Base-by-base conservation (phyloP, 1,139 yeast genomes). In the Yamadazyma sp. region DNA sequence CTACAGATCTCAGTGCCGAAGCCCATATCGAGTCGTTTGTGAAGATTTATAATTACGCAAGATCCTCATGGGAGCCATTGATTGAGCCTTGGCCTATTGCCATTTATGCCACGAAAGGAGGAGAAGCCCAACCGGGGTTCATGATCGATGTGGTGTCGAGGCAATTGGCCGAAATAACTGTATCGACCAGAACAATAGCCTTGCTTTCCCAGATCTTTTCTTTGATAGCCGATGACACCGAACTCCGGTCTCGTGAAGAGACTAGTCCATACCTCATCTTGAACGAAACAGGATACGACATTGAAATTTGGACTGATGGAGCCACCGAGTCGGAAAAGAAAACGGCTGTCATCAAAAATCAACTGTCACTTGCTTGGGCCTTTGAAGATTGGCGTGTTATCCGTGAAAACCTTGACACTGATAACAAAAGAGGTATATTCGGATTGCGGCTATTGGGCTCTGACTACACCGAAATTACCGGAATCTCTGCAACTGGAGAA, bases 31-130 rank as follows among this genome's bases (percentile, higher is more conserved):
- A 82, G 48, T 76, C 89, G 0, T 80, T 70, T 47, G 76, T 86
- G 10, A 92, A 90, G 57, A 80, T 90, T 17, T 92, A 85, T 68
- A 92, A 92, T 57, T 90, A 90, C 56, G 79, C 97, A 0, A 80
- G 88, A 48, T 89, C 97, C 0, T 80, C 94, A 0, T 94, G 99
- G 99, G 98, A 94, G 52, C 97, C 98, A 0, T 66, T 94, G 33
- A 60, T 92, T 35, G 98, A 94, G 52, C 82, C 92, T 0, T 86
- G 96, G 87, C 85, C 90, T 9, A 67, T 92, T 38, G 82, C 89
- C 0, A 60, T 89, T 13, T 89, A 86, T 56, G 79, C 86, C 2
- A 70, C 86, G 0, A 76, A 73, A 44, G 59, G 64, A 0, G 44
- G 57, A 2, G 64, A 65, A 2, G 75, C 80, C 0, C 72, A 74